Evolutionary conservation across 1,284 basidiomycete species (phyloP).

Genomic region (Agroathelia rolfsii): DNA sequence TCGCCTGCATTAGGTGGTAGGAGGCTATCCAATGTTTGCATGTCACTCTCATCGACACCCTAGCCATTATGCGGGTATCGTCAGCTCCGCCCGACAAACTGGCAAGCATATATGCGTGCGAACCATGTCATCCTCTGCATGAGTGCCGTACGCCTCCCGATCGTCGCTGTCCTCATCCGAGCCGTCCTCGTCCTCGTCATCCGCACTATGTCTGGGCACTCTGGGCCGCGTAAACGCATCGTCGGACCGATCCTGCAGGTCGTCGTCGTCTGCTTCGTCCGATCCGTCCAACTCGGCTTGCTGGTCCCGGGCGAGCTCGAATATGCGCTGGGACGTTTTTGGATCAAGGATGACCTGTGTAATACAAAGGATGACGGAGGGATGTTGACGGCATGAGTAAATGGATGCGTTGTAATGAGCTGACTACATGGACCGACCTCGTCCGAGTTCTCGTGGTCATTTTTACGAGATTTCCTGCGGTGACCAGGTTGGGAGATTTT

Average conservation of each 20-base stretch:
- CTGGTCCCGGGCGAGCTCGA: slow-evolving; percentile 88
- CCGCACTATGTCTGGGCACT: slow-evolving; percentile 24
- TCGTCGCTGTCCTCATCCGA: slow-evolving; percentile 30
- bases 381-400: no score
- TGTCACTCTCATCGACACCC: slow-evolving; percentile 86
- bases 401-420: slow-evolving; percentile 7
- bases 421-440: slow-evolving; percentile 33
- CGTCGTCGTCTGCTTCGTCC: slow-evolving; percentile 31
- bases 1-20: slow-evolving; percentile 64
- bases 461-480: slow-evolving; percentile 47
- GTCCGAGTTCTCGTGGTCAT: slow-evolving; percentile 40
- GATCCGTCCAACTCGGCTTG: slow-evolving; percentile 77
- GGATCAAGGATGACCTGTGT: slow-evolving; percentile 71
- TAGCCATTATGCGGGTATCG: no score
- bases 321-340: slow-evolving; percentile 82
- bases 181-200: slow-evolving; percentile 41
- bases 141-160: slow-evolving; percentile 45
- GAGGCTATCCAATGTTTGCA: slow-evolving; percentile 75
- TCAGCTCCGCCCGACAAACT: no score
- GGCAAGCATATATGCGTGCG: no score
- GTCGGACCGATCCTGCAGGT: slow-evolving; percentile 24
- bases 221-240: slow-evolving; percentile 26
- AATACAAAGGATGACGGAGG: slow-evolving; percentile 2
- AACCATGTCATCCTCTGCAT: slow-evolving; percentile 23
- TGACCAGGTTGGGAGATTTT: slow-evolving; percentile 65